A percentile compares a stretch with the other conserved stretches of the same genome.
phyloP scores from a whole-genome alignment of 164 flowering plant genomes.

The Buxus sempervirens region DNA sequence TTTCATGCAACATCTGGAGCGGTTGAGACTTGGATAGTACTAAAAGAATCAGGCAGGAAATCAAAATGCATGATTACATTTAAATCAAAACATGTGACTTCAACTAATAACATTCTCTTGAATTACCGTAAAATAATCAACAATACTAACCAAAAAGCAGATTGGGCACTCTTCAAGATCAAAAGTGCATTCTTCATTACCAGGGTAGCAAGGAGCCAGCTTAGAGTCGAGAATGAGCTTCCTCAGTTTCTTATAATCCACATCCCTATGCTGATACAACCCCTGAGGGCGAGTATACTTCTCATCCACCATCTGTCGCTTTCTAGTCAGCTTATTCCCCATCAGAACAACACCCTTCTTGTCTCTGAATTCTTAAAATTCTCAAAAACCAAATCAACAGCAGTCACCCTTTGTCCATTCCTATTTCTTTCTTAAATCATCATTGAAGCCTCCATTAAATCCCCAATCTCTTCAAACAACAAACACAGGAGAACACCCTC shows the following conservation, averaged over 20 bases:
- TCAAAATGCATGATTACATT: not conserved
- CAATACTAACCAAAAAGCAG: constrained; percentile 79
- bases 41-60: constrained; percentile 18
- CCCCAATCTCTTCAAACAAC: not conserved
- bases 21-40: constrained; percentile 96
- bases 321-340: constrained; percentile 92
- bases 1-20: constrained; percentile 95
- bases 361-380: not conserved
- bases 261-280: constrained; percentile 74
- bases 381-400: not conserved
- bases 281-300: constrained; percentile 91
- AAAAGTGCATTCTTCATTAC: constrained; percentile 61
- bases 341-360: constrained; percentile 25
- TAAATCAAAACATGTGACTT: not conserved
- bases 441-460: not conserved
- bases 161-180: constrained; percentile 96
- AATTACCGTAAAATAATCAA: not conserved
- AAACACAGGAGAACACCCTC: not conserved
- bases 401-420: not conserved
- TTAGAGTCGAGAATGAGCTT: constrained; percentile 91
- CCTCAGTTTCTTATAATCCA: constrained; percentile 91
- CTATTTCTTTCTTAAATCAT: not conserved
- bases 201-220: constrained; percentile 95
- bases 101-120: not conserved
- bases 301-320: constrained; percentile 85